Base-by-base conservation (phyloP, 306 rosid species). In the Acacia confusa region DNA sequence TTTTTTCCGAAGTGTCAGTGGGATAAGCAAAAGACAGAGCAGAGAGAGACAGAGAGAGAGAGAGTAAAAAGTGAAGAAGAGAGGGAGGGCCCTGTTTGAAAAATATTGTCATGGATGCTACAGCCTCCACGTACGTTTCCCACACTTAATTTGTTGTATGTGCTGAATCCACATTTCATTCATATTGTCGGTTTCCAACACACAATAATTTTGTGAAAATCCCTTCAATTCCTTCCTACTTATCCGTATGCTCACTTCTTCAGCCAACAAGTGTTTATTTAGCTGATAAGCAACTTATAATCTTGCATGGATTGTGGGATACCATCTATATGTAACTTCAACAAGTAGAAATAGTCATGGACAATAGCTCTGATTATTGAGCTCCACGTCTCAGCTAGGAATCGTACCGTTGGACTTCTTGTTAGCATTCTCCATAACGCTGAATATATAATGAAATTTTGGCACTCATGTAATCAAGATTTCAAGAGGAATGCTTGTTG, bases 11-110 rank as follows among this genome's bases (percentile, higher is more conserved):
- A 19, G 30, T 79, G 83, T 58, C 22, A 34, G 80, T 78, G 58
- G 63, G 71, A 14, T 28, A 73, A 41, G 44, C 9, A 47, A 48
- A 79, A 11, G 47, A 71, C 75, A 20, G 63, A 32, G 19, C 17
- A 52, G 76, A 71, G 22, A 19, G 47, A 61, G 24, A 30, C 25
- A 7, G 22, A 17, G 45, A 30, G 25, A 69, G 24, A 69, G 80
- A 74, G 47, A 81, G 70, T 67, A 77, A 77, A 34, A 72, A 20
- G 36, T 61, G 36, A 4, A 4, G 17, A 25, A 60, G 16, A n/a
- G 66, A 7, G 63, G 79, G 40, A 89, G 89, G 84, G 52, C 77
- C 88, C 81, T 84, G 90, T 73, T 81, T 84, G 80, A 66, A 74
- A 76, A 82, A 83, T 30, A 30, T 89, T 72, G 17, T 53, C 84